Evolutionary conservation across 306 rosid genomes (phyloP).

Genomic region (Quercus rubra): DNA sequence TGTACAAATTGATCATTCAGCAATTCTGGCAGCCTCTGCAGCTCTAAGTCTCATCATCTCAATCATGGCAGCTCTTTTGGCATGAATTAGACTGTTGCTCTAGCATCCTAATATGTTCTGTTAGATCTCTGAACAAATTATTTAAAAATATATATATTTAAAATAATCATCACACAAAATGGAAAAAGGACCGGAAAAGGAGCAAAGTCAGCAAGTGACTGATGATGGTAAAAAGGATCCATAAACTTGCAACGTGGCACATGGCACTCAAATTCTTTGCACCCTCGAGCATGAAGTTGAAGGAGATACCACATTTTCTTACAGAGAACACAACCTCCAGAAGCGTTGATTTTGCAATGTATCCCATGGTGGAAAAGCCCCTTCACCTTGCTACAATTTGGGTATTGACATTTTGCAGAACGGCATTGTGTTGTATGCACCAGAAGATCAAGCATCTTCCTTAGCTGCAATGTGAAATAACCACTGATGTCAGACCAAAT

Average conservation of each 20-base stretch:
- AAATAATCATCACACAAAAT: background rate
- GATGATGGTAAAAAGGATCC: background rate
- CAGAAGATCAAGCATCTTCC: constrained; percentile 92
- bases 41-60: constrained; percentile 99
- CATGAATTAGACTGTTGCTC: constrained; percentile 85
- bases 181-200: background rate
- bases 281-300: constrained; percentile 96
- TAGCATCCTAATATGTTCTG: constrained; percentile 85
- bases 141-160: background rate
- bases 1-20: constrained; percentile 46
- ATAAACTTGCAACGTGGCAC: constrained; percentile 52
- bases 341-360: constrained; percentile 78
- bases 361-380: constrained; percentile 96
- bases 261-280: constrained; percentile 89
- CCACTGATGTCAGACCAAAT: constrained; percentile 13
- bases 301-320: constrained; percentile 98
- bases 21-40: constrained; percentile 76
- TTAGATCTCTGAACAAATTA: constrained; percentile 66
- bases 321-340: constrained; percentile 93
- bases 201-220: background rate
- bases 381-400: constrained; percentile 95
- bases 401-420: constrained; percentile 81
- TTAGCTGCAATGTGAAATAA: constrained; percentile 59
- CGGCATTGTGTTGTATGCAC: constrained; percentile 96
- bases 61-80: constrained; percentile 92